These are phyloP conservation scores for Alternaria sp. DNA, from an alignment of 2,329 filamentous ascomycete genomes.

Conservation along the genomic window DNA sequence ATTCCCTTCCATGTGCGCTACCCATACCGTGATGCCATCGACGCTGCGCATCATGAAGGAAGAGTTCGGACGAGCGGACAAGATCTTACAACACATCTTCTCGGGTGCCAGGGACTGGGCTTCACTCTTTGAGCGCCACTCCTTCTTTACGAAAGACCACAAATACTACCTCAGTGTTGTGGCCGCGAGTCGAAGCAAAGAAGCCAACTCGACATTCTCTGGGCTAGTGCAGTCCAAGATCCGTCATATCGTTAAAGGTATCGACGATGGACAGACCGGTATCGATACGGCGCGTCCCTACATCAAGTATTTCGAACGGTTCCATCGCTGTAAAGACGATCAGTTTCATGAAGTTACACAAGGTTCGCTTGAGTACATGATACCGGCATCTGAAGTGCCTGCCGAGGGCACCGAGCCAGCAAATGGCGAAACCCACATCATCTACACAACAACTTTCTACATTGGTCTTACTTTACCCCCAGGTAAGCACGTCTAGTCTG, in stretches of 20 bases:
- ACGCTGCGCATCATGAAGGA: slow-evolving; percentile 84
- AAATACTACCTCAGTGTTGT: slow-evolving; percentile 95
- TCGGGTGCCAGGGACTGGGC: slow-evolving; percentile 80
- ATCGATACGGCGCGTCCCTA: slow-evolving; percentile 89
- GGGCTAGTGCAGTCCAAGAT: slow-evolving; percentile 95
- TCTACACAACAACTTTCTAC: slow-evolving; percentile 94
- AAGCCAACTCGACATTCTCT: slow-evolving; percentile 85
- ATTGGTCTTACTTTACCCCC: slow-evolving; percentile 83
- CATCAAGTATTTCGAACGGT: slow-evolving; percentile 88
- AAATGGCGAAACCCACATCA: slow-evolving; percentile 56
- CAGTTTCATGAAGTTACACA: slow-evolving; percentile 69
- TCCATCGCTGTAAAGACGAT: slow-evolving; percentile 72
- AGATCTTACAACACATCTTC: slow-evolving; percentile 83
- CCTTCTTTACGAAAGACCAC: slow-evolving; percentile 91
- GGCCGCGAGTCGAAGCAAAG: slow-evolving; percentile 81
- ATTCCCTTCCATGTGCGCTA: slow-evolving; percentile 97
- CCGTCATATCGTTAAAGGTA: slow-evolving; percentile 79
- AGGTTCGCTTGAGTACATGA: slow-evolving; percentile 68
- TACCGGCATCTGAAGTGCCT: slow-evolving; percentile 60
- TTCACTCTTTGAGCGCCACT: slow-evolving; percentile 86
- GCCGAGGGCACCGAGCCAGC: slow-evolving; percentile 49
- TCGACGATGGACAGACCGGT: slow-evolving; percentile 77
- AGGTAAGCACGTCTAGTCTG: slow-evolving; percentile 62
- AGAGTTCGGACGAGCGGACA: slow-evolving; percentile 79
- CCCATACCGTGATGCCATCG: slow-evolving; percentile 89